A percentile compares a stretch with the other conserved stretches of the same genome.
Evolutionary conservation across 2,329 filamentous ascomycete genomes (phyloP).

Genomic region (Epichloe coenophiala): DNA sequence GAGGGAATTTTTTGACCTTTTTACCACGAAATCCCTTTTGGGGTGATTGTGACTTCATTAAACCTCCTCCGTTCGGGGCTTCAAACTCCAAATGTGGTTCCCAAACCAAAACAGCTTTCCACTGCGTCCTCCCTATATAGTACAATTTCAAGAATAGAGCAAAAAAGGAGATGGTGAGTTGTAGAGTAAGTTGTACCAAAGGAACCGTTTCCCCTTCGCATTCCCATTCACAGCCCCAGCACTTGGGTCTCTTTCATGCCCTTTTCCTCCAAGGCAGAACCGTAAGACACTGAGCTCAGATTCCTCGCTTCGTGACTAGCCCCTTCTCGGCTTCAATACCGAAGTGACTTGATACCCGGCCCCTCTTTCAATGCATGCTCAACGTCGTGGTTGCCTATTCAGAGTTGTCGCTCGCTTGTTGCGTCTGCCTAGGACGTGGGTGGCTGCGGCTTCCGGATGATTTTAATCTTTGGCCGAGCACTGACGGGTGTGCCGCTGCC

Average conservation of each 20-base stretch:
- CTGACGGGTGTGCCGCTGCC: conserved; percentile 11
- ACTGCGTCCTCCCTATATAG: not conserved
- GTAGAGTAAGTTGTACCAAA: too few species aligned
- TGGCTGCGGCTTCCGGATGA: conserved; percentile 21
- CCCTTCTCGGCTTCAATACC: too few species aligned
- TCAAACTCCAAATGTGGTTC: not conserved
- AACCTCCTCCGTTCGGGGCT: not conserved
- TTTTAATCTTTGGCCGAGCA: conserved; percentile 23
- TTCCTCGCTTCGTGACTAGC: too few species aligned
- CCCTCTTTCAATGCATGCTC: too few species aligned
- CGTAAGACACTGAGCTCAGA: too few species aligned
- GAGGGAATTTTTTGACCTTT: too few species aligned
- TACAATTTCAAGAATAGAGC: not conserved
- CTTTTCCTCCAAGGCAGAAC: too few species aligned
- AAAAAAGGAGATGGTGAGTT: too few species aligned
- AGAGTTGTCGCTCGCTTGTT: not conserved
- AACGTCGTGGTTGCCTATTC: not conserved
- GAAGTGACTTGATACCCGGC: too few species aligned
- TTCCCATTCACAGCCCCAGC: not conserved
- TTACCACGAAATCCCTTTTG: too few species aligned
- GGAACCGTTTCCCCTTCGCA: not conserved
- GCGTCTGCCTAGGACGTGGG: conserved; percentile 9
- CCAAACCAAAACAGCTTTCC: not conserved
- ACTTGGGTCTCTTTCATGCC: too few species aligned
- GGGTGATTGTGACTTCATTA: not conserved